These are phyloP conservation scores for Noccaea caerulescens DNA, from an alignment of 345 rosid genomes.

Conservation along the genomic window DNA sequence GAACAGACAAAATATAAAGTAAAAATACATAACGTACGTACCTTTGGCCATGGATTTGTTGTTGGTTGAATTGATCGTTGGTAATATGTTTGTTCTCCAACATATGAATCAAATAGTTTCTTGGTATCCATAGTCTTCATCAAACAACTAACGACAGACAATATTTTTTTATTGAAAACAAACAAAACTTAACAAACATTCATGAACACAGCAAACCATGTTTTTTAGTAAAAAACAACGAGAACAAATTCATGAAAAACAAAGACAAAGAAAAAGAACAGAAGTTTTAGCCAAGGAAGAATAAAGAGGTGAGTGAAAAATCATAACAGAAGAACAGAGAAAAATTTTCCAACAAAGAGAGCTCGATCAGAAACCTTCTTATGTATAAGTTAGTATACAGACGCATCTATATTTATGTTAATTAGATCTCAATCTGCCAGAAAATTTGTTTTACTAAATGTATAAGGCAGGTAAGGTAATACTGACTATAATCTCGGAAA, in stretches of 20 bases:
- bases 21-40: constrained; percentile 1
- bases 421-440: constrained; percentile 4
- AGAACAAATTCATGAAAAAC: not conserved
- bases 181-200: not conserved
- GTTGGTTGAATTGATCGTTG: constrained; percentile 25
- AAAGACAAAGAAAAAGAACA: not conserved
- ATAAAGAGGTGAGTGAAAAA: not conserved
- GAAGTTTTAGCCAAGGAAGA: not conserved
- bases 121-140: constrained; percentile 27
- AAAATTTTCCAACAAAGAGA: not conserved
- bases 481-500: not conserved
- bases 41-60: constrained; percentile 18
- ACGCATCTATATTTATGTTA: constrained; percentile 1
- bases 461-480: constrained; percentile 3
- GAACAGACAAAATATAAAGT: not conserved
- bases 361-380: not conserved
- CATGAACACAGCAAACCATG: constrained; percentile 8
- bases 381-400: not conserved
- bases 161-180: not conserved
- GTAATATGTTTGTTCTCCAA: constrained; percentile 23
- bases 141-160: not conserved
- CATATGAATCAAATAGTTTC: constrained; percentile 17
- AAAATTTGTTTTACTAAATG: not conserved
- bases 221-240: not conserved
- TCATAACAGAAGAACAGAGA: not conserved